Percentiles rank a stretch among this genome's conserved stretches.
phyloP scores from a whole-genome alignment of 805 yeast genomes.

The Ogataea pilisensis region DNA sequence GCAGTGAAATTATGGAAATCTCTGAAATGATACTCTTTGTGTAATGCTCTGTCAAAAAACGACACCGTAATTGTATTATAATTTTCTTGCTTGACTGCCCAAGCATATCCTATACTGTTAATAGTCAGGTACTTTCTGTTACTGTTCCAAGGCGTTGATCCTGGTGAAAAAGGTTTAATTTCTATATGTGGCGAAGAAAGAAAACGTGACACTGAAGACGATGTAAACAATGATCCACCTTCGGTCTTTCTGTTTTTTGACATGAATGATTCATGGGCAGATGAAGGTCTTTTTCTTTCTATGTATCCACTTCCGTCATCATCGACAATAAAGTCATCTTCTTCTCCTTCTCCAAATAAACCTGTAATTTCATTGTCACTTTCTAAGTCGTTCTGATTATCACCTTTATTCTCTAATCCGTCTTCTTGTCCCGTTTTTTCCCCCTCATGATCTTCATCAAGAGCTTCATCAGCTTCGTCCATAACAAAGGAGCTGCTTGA shows the following conservation, averaged over 20 bases:
- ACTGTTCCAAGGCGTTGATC: slow-evolving; percentile 77
- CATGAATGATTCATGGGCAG: not conserved
- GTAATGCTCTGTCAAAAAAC: slow-evolving; percentile 74
- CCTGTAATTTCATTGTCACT: slow-evolving; percentile 32
- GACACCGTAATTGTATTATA: slow-evolving; percentile 76
- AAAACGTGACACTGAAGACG: not conserved
- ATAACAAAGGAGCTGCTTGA: slow-evolving; percentile 4
- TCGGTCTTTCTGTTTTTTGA: slow-evolving; percentile 7
- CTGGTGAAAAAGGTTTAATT: slow-evolving; percentile 72
- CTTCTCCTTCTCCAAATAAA: slow-evolving; percentile 34
- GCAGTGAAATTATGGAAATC: slow-evolving; percentile 70
- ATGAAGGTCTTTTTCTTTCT: slow-evolving; percentile 16
- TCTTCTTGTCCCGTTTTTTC: slow-evolving; percentile 14
- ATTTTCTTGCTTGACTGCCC: slow-evolving; percentile 63
- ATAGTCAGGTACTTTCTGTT: slow-evolving; percentile 75
- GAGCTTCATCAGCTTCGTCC: slow-evolving; percentile 15
- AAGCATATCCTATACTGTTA: slow-evolving; percentile 75
- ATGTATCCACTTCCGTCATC: slow-evolving; percentile 50
- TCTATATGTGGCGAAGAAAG: slow-evolving; percentile 22
- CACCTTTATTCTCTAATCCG: not conserved
- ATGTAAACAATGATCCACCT: not conserved
- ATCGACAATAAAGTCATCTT: slow-evolving; percentile 57
- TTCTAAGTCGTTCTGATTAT: slow-evolving; percentile 14
- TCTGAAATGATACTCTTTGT: slow-evolving; percentile 80
- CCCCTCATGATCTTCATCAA: slow-evolving; percentile 20